Evolutionary conservation across 2,329 filamentous ascomycete species (phyloP), one percentile per base, ranked within the genome.

Genomic region (Aspergillus sp.): DNA sequence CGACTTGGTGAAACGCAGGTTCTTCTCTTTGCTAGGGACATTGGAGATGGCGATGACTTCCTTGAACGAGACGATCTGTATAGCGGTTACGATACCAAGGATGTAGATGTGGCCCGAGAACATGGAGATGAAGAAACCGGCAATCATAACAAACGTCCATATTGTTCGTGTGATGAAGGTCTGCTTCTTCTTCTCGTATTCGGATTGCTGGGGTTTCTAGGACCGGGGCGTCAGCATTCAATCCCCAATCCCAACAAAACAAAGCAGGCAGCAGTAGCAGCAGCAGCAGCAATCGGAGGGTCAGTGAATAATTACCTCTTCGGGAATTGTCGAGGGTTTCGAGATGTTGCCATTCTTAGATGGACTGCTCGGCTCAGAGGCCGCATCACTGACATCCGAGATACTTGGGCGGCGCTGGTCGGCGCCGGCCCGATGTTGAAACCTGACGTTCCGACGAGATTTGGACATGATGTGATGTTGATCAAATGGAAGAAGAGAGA

Each of bases 141-240:
- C 86, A 58, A 98, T 95, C 93, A 98, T 98, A 71, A 95, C 85
- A 52, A 98, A 85, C 4, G 89, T 96, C 93, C 93, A 98, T 76
- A 96, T 89, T 43, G 91, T 91, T 60, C 93, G 85, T 33, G 90
- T 95, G 61, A 96, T 87, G 75, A 98, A 97, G 67, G 93, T 95
- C 68, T 90, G 86, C 74, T 95, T 96, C 72, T 98, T 98, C 81
- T 97, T 97, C 65, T 97, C 90, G 67, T 94, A 96, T 50, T 96
- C 93, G 56, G 81, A 79, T 46, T 72, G 65, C 43, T 63, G 62
- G 41, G 66, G 62, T 37, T 59, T 54, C 41, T 72, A 65, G 39
- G 65, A 49, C 57, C 19, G 19, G 19, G 19, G 2, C 19, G 19
- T 19, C 19, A 19, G 19, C 19, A 19, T 19, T 67, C 61, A 64